Evolutionary conservation across 192 early-diverging fungal species (phyloP).

Genomic region (Entomortierella beljakovae): DNA sequence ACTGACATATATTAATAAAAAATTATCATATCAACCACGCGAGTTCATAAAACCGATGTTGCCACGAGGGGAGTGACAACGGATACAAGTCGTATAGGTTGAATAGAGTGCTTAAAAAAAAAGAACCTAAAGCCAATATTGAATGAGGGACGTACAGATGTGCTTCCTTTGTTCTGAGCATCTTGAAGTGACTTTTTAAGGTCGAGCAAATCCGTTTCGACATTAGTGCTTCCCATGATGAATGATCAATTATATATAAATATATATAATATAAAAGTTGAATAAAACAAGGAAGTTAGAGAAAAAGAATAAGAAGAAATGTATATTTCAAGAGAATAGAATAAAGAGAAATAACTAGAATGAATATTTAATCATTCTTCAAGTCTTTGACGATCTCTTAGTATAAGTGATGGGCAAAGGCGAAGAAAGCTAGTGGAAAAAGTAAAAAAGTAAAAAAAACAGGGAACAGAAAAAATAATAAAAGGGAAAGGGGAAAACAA

Average conservation of each 20-base stretch:
- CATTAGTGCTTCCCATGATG: constrained; percentile 35
- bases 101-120: not conserved
- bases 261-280: not conserved
- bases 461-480: too few species aligned
- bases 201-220: constrained; percentile 49
- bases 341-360: too few species aligned
- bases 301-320: too few species aligned
- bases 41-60: not conserved
- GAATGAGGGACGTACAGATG: constrained; percentile 13
- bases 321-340: too few species aligned
- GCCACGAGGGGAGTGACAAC: not conserved
- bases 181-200: constrained; percentile 50
- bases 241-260: not conserved
- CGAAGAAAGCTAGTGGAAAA: too few species aligned
- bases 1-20: not conserved
- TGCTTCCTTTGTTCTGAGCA: constrained; percentile 39
- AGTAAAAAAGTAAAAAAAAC: too few species aligned
- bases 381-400: too few species aligned
- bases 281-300: not conserved
- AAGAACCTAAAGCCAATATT: not conserved
- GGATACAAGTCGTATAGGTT: not conserved
- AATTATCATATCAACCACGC: not conserved
- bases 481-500: too few species aligned
- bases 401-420: too few species aligned
- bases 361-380: too few species aligned